Base-by-base conservation (phyloP, 1,284 basidiomycete genomes). In the Kalmanozyma brasiliensis region DNA sequence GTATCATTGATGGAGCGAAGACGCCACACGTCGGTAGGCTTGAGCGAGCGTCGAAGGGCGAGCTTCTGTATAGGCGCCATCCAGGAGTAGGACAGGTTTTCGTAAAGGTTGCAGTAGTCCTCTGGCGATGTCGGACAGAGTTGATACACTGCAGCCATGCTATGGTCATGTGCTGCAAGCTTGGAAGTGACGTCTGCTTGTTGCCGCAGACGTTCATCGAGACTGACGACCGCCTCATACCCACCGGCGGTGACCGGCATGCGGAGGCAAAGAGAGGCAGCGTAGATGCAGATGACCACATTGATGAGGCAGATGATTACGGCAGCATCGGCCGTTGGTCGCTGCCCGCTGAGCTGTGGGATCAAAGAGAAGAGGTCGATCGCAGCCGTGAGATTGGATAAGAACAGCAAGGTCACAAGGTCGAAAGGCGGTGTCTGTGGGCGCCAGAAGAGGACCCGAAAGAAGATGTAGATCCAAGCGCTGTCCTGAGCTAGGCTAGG, bases 81-180 rank as follows among this genome's bases (percentile, higher is more conserved):
- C 75, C 75, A 77, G 9, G 63, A 52, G 42, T 77, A 77, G 1
- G 71, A 71, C 8, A 77, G 48, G 10, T 64, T 61, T 35, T 65
- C 49, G 46, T 57, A 56, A 8, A 77, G 58, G 22, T 52, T 61
- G 34, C 58, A 63, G 36, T 70, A 77, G 42, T 77, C 75, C 40
- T 77, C 75, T 2, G 75, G 75, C 5, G 74, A 74, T 1, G 75
- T 77, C 2, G 75, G 75, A 29, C 73, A 76, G 30, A 56, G 46
- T 11, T 51, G 56, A 42, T 77, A 77, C 10, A 47, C 57, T 9
- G 55, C 53, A 20, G 55, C 51, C 35, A 52, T 33, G 26, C 56
- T 47, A 17, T 55, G 23, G 33, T 59, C 46, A 20, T 48, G 38
- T 13, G 58, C 16, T n/a, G 52, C 9, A 8, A 17, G 3, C 29